Percentiles rank a stretch among this genome's conserved stretches.
These are phyloP conservation scores for Scedosporium dehoogii DNA, from an alignment of 2,329 filamentous ascomycete genomes.

Conservation along the genomic window DNA sequence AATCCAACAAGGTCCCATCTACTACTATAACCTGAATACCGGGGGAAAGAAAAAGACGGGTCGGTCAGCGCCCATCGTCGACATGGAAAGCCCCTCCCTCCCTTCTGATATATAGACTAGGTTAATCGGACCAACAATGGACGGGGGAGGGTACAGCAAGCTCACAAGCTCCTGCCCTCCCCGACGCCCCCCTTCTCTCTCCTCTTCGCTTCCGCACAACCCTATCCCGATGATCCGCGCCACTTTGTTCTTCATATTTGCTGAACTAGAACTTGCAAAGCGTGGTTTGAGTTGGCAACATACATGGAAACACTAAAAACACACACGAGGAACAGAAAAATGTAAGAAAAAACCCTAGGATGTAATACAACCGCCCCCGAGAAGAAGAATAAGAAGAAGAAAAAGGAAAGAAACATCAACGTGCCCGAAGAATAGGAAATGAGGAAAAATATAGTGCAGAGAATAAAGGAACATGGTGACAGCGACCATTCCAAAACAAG, in stretches of 20 bases:
- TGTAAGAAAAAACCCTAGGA: background rate
- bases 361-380: background rate
- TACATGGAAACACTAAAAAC: background rate
- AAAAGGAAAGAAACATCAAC: background rate
- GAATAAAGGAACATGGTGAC: background rate
- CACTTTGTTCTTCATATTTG: background rate
- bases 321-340: background rate
- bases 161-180: background rate
- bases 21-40: background rate
- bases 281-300: background rate
- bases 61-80: background rate
- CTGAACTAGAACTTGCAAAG: background rate
- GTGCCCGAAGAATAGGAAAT: background rate
- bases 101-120: background rate
- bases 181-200: background rate
- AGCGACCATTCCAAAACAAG: background rate
- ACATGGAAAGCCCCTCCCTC: background rate
- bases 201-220: background rate
- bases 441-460: background rate
- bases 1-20: background rate
- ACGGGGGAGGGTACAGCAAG: background rate
- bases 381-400: background rate
- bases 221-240: background rate
- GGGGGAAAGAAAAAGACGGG: constrained; percentile 1
- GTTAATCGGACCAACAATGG: background rate